Evolutionary conservation across 129 eudicot genomes (phyloP), one percentile per base, ranked within the genome.

Genomic region (Centrapalus pauciflorus): DNA sequence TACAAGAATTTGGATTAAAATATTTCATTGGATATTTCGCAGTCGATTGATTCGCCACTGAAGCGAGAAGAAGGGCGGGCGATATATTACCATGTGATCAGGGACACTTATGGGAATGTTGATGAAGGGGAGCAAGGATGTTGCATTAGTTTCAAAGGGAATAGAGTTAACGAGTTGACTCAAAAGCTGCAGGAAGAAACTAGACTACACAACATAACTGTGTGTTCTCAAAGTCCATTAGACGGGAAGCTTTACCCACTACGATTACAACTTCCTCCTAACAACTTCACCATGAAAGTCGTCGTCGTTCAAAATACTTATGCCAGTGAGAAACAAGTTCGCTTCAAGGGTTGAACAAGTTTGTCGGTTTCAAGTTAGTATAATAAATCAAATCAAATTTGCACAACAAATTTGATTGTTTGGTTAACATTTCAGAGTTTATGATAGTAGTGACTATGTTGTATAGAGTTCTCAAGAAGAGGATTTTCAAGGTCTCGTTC

Each of bases 201-300:
- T 0, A 85, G 92, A 56, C 56, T 87, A 26, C 66, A 71, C 5
- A 80, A 88, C 71, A 58, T 84, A 19, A 73, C 75, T 0, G 95
- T 90, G 66, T 90, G 97, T 57, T 63, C 86, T 0, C 73, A 69
- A 38, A 90, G 92, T 67, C 95, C 92, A 0, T 68, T 90, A 76
- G 89, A 90, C 9, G 95, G 97, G 43, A 80, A 87, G 70, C 92
- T 90, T 32, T 84, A 77, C 58, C 97, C 97, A 0, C 97, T 90
- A 14, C 82, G 72, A 27, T 76, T 90, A 71, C 92, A 87, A 76
- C 95, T 90, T 62, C 97, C 97, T 46, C 97, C 97, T 34, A 90
- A 87, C 43, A 84, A 84, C 38, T 69, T 77, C 11, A 77, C 83
- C 33, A 90, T 90, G 97, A 81, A 90, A 74, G 89, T 90, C 4